Conservation (phyloP, 2,329 filamentous ascomycete species). For the Fusarium citri region DNA sequence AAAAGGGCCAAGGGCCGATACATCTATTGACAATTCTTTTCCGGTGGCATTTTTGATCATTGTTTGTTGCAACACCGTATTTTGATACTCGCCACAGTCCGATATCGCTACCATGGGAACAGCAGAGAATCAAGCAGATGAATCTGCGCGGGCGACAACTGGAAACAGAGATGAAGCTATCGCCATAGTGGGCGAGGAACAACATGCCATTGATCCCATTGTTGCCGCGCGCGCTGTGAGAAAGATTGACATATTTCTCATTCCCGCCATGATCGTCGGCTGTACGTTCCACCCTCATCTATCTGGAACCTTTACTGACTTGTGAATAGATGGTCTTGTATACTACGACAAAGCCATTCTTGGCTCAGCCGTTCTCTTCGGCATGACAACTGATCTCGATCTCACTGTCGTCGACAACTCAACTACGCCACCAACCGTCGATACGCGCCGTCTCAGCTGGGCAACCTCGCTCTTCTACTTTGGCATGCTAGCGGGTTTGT, state of each 20-base stretch:
- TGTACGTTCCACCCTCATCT: slow-evolving; percentile 46
- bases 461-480: slow-evolving; percentile 85
- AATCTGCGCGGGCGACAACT: slow-evolving; percentile 19
- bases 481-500: slow-evolving; percentile 79
- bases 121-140: slow-evolving; percentile 8
- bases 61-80: slow-evolving; percentile 1
- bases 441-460: slow-evolving; percentile 78
- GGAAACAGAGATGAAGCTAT: slow-evolving; percentile 52
- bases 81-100: slow-evolving; percentile 10
- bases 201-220: slow-evolving; percentile 64
- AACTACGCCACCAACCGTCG: slow-evolving; percentile 64
- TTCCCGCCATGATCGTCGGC: slow-evolving; percentile 73
- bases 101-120: slow-evolving; percentile 27
- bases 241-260: slow-evolving; percentile 75
- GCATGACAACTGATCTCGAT: slow-evolving; percentile 76
- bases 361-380: slow-evolving; percentile 78
- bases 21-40: neutral
- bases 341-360: slow-evolving; percentile 74
- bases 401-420: slow-evolving; percentile 63
- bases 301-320: neutral
- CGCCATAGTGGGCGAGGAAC: slow-evolving; percentile 68
- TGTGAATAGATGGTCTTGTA: slow-evolving; percentile 55
- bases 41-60: neutral
- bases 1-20: neutral
- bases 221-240: slow-evolving; percentile 68